Evolutionary conservation across 2,329 filamentous ascomycete genomes (phyloP), one percentile per base, ranked within the genome.

Genomic region (Botryotinia convoluta): DNA sequence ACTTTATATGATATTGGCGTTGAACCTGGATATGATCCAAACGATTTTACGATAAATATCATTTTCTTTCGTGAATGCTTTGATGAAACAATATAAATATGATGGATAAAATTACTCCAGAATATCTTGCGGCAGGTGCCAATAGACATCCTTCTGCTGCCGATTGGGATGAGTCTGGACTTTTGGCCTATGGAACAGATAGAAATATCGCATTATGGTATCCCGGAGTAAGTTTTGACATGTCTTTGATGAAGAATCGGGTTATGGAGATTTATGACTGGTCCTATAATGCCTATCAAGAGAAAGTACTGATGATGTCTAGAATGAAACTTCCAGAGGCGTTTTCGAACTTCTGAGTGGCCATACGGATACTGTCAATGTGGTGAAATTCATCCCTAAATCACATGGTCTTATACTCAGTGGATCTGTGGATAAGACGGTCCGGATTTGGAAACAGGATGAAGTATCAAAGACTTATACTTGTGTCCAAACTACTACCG

Each of bases 81-180:
- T 37, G 71, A 72, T 70, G n/a, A 60, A 57, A 20, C 35, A 63
- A 62, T 22, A 80, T 79, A 78, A 71, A 57, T 57, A 57, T 29
- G n/a, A 57, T 57, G 51, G 51, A 75, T 71, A 74, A 76, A 72
- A 72, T 76, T 48, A 74, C 48, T 37, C 57, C 76, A 48, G 77
- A 79, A 54, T 81, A 82, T 74, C 76, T 81, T 45, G 77, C 93
- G 64, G 90, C 91, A 75, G 96, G 96, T 74, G 95, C 94, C 64
- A 99, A 98, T 82, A 88, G 95, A 78, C 93, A 98, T 79, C 92
- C 95, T 29, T 91, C 92, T 26, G 93, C 94, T 42, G 95, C 95
- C 42, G 95, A 98, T 84, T 99, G 96, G 96, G 90, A 92, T 80
- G 84, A 87, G 76, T 84, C 85, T 32, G 93, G 92, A 16, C 81